Percentiles rank a stretch among this genome's conserved stretches.
Evolutionary conservation across 805 yeast species (phyloP).

Genomic region (Saccharomycopsis fodiens): DNA sequence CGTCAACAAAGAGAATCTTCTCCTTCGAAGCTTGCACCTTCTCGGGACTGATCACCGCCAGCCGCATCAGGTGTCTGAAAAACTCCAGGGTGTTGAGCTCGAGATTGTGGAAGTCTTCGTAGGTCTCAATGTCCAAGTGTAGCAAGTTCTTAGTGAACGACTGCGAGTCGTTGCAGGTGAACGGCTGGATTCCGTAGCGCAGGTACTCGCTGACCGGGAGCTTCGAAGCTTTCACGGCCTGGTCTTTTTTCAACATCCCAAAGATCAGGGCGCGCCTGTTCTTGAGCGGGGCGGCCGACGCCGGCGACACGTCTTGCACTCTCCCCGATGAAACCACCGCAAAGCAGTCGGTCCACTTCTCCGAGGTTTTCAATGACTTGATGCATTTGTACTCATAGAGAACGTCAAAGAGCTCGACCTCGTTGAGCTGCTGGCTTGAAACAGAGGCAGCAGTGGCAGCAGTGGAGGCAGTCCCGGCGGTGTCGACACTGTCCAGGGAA

Average conservation of each 20-base stretch:
- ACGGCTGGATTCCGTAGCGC: neutral
- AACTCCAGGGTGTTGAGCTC: conserved; percentile 4
- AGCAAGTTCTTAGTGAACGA: neutral
- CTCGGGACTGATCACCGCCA: neutral
- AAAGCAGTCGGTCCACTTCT: conserved; percentile 11
- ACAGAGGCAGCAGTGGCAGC: conserved; percentile 3
- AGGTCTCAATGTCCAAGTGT: neutral
- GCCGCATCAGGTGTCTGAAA: neutral
- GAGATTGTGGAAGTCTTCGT: neutral
- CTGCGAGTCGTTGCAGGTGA: neutral
- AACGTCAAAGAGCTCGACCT: conserved; percentile 11
- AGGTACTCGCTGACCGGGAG: neutral
- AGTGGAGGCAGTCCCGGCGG: neutral
- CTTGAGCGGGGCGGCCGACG: neutral
- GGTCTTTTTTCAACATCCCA: neutral
- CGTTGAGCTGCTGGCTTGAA: conserved; percentile 5
- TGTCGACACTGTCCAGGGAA: neutral
- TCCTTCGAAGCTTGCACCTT: neutral
- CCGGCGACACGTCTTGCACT: neutral
- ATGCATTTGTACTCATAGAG: conserved; percentile 17
- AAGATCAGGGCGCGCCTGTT: neutral
- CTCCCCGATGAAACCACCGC: conserved; percentile 5
- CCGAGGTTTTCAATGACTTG: conserved; percentile 4
- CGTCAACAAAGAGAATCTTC: conserved; percentile 4
- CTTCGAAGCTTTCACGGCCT: neutral